Base-by-base conservation (phyloP, 179 eudicot genomes). In the Carnegiea gigantea region DNA sequence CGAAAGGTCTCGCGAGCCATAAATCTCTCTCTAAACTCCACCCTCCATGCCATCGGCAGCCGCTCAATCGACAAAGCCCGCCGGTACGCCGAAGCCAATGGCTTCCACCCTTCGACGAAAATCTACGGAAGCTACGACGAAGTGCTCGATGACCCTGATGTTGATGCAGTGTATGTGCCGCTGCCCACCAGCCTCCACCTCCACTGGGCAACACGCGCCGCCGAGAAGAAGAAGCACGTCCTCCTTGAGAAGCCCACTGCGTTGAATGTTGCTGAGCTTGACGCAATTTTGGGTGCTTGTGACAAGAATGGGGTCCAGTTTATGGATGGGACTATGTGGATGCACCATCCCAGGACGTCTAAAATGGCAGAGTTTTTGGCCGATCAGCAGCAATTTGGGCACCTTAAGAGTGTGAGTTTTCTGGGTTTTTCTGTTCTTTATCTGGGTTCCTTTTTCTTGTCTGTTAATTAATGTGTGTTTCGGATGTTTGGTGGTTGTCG, bases 251-350 rank as follows among this genome's bases (percentile, higher is more conserved):
- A 88, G 72, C 90, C 90, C 0, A 67, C 81, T 36, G 88, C 90
- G 1, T 21, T 88, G 9, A 82, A 65, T 73, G 81, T 82, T 1
- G 51, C 33, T 5, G 90, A 86, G 23, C 76, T 88, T 11, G 90
- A 88, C 49, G 62, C 12, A 3, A 88, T 88, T 53, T 26, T 88
- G 48, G 77, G 6, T 1, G 88, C 82, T 1, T 88, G 88, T 70
- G 84, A 88, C 1, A 73, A 60, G 1, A 77, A 76, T 75, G 86
- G 90, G 36, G 85, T 88, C 24, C 90, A 88, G 82, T 88, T 82
- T 49, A 88, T 88, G 90, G 90, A 88, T 80, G 88, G 90, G 28
- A 88, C 90, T 38, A 88, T 88, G 90, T 85, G 86, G 88, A 71
- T 85, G 83, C 90, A 88, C 68, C 86, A 88, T 51, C 86, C 86